phyloP scores from a whole-genome alignment of 2,329 filamentous ascomycete genomes.

The Pseudonectria foliicola region DNA sequence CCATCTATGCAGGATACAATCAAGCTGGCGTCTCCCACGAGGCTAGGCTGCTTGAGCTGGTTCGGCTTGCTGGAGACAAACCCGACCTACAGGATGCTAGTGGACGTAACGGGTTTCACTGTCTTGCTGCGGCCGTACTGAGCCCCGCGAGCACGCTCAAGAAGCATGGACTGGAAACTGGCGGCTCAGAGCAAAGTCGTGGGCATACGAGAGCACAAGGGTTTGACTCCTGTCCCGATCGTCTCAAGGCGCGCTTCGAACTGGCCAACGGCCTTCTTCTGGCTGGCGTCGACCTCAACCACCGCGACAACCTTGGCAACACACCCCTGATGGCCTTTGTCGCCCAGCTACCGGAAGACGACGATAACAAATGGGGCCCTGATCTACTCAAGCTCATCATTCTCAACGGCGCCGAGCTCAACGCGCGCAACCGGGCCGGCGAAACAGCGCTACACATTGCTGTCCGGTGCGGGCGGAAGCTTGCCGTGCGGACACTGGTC shows the following conservation, averaged over 20 bases:
- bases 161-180: conserved; percentile 22
- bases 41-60: conserved; percentile 16
- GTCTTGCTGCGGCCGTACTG: conserved; percentile 48
- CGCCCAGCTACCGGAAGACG: conserved; percentile 41
- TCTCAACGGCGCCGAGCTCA: conserved; percentile 34
- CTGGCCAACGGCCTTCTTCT: conserved; percentile 26
- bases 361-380: conserved; percentile 42
- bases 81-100: conserved; percentile 24
- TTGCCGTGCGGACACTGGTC: conserved; percentile 41
- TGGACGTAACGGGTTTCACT: conserved; percentile 51
- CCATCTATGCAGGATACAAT: conserved; percentile 1
- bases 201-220: conserved; percentile 10
- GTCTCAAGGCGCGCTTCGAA: conserved; percentile 21
- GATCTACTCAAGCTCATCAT: conserved; percentile 38
- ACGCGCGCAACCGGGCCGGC: conserved; percentile 45
- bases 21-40: conserved; percentile 9
- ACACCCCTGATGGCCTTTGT: conserved; percentile 52
- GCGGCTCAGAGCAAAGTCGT: conserved; percentile 1
- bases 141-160: conserved; percentile 31
- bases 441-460: conserved; percentile 51
- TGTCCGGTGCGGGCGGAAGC: conserved; percentile 44
- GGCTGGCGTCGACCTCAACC: conserved; percentile 40
- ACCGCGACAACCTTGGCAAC: conserved; percentile 44
- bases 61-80: conserved; percentile 9
- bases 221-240: conserved; percentile 27